Conservation (phyloP, 345 rosid species). For the Arabidopsis arenosa region DNA sequence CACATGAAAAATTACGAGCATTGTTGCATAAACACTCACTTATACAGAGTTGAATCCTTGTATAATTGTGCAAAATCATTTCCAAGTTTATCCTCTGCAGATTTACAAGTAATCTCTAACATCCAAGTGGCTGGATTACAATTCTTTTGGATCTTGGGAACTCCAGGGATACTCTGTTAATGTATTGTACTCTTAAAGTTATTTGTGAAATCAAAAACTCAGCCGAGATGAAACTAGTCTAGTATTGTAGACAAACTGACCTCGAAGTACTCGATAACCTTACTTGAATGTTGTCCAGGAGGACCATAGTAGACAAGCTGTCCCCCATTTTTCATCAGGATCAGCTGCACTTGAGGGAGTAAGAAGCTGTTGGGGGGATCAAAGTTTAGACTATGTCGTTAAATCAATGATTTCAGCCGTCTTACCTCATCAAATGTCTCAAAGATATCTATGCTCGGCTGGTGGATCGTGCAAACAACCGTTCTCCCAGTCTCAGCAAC, state of each 20-base stretch:
- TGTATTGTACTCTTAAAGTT: slow-evolving; percentile 2
- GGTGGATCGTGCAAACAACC: slow-evolving; percentile 62
- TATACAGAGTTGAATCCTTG: slow-evolving; percentile 49
- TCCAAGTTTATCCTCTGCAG: slow-evolving; percentile 49
- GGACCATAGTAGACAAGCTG: slow-evolving; percentile 47
- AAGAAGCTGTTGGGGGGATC: not conserved
- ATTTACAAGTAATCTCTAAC: slow-evolving; percentile 58
- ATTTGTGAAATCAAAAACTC: not conserved
- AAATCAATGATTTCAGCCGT: not conserved
- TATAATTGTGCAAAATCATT: slow-evolving; percentile 52
- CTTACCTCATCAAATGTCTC: slow-evolving; percentile 61
- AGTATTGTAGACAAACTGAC: slow-evolving; percentile 32
- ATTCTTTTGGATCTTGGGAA: slow-evolving; percentile 56
- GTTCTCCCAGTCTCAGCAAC: slow-evolving; percentile 57
- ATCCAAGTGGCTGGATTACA: slow-evolving; percentile 76
- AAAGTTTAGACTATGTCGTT: not conserved
- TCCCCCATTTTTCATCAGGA: slow-evolving; percentile 56
- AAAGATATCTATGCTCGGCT: slow-evolving; percentile 58
- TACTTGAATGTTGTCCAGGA: slow-evolving; percentile 51
- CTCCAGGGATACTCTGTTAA: slow-evolving; percentile 52
- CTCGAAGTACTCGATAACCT: slow-evolving; percentile 52
- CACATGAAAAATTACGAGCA: not conserved
- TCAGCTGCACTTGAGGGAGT: slow-evolving; percentile 42
- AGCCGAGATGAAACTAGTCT: not conserved
- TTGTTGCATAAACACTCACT: slow-evolving; percentile 41